A percentile compares a stretch with the other conserved stretches of the same genome.
Evolutionary conservation across 2,329 filamentous ascomycete species (phyloP).

Genomic region (Ascocoryne sarcoides): DNA sequence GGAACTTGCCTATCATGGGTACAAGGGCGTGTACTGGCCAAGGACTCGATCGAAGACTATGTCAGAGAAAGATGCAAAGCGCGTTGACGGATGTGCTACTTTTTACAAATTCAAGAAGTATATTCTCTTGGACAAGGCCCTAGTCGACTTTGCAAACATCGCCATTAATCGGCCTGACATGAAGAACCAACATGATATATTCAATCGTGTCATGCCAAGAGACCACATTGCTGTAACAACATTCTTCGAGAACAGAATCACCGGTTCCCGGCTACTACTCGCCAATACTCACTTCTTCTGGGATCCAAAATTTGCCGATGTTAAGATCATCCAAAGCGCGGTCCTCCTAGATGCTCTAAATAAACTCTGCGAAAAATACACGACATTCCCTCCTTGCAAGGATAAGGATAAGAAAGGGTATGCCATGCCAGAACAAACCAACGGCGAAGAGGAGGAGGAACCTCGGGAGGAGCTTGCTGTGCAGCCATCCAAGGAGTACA

Average conservation of each 20-base stretch:
- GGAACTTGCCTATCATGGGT: constrained; percentile 77
- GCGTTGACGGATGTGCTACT: constrained; percentile 92
- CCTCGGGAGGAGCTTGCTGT: constrained; percentile 40
- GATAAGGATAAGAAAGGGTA: constrained; percentile 55
- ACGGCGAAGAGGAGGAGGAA: constrained; percentile 40
- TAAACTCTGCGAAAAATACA: constrained; percentile 78
- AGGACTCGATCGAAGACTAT: constrained; percentile 87
- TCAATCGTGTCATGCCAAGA: constrained; percentile 96
- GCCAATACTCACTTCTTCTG: constrained; percentile 93
- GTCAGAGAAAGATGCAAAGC: constrained; percentile 76
- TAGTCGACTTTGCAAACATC: constrained; percentile 84
- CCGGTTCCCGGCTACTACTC: constrained; percentile 84
- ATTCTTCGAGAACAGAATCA: constrained; percentile 85
- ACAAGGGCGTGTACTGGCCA: constrained; percentile 90
- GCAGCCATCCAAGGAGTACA: constrained; percentile 71
- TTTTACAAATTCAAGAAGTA: constrained; percentile 97
- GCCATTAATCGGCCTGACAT: constrained; percentile 94
- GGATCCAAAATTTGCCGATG: constrained; percentile 84
- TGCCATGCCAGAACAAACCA: constrained; percentile 32
- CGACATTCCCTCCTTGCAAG: constrained; percentile 67
- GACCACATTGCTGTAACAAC: constrained; percentile 91
- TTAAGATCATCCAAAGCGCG: constrained; percentile 93
- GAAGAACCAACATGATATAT: constrained; percentile 95
- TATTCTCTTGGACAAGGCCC: constrained; percentile 85
- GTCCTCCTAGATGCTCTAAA: constrained; percentile 90